Evolutionary conservation across 2,329 filamentous ascomycete genomes (phyloP), one percentile per base, ranked within the genome.

Genomic region (Aotearoamyces nothofagi): DNA sequence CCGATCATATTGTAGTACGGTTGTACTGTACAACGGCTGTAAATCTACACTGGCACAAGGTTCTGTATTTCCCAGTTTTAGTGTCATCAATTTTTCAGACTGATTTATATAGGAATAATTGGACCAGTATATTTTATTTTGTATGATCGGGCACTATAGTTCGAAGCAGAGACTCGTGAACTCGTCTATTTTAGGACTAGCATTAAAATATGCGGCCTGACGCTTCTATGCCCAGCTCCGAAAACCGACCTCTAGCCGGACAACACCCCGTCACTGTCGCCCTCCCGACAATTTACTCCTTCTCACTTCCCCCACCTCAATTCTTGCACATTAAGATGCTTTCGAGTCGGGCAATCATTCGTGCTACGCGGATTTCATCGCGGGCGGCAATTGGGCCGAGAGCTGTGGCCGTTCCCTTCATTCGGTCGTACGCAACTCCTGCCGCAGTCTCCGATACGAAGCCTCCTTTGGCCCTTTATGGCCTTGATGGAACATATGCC

Each of bases 401-500:
- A 43, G 49, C 47, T 22, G 63, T 66, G 44, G 62, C 68, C 52
- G 63, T 77, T 56, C 60, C 63, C n/a, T n/a, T n/a, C n/a, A n/a
- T n/a, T n/a, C n/a, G n/a, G n/a, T n/a, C n/a, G n/a, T 94, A 83
- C 60, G 83, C 83, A 51, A 61, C 68, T 38, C 58, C 70, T 49
- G 54, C 53, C 32, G 44, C 60, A 41, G 47, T 55, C 39, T 63
- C 69, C 50, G 72, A 76, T 37, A 60, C 73, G 56, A 86, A 81
- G 68, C 75, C 87, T 49, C 90, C 90, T 45, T 67, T 94, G 54
- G 71, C 86, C 49, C 72, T 98, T 52, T 98, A 83, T 61, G 90
- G 90, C 48, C 65, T 98, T 53, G 90, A 96, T 61, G 90, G 90
- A 60, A 96, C 87, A 55, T 98, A 98, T 65, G 90, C 90, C 56